Base-by-base conservation (phyloP, 176 grass and related monocot genomes). In the Triticum timopheevii region DNA sequence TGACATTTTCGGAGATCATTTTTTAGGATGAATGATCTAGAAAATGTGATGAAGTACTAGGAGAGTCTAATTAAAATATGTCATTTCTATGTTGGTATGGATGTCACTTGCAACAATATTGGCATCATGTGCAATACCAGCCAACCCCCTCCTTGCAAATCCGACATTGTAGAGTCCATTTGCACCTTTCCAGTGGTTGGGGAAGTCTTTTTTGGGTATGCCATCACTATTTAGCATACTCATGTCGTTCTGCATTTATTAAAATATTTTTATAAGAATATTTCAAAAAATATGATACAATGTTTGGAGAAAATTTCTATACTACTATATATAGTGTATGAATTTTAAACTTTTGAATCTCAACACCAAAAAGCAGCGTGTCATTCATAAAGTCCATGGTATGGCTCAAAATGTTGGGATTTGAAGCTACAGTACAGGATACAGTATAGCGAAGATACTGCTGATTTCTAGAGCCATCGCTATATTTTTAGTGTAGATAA, bases 141-240 rank as follows among this genome's bases (percentile, higher is more conserved):
- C 25, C 30, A 97, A 6, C 17, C 92, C 94, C 36, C 56, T 92
- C 76, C 81, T 89, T 2, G 58, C 85, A 39, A 97, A 84, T 10
- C 90, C 94, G 19, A 87, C 83, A 54, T 62, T 89, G 44, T 94
- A 97, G 16, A 94, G 36, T 66, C 94, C 90, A 4, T 90, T 90
- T 40, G 16, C 30, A 52, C 95, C 92, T 83, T 94, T 94, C 95
- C 90, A 94, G 5, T 94, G 92, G 45, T 94, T 27, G 20, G 92
- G 88, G 70, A 86, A 87, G 24, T 59, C 33, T 13, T 84, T 87
- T 61, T 78, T 92, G 2, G 92, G 90, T 64, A 89, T 79, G 71
- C 95, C 88, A 33, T 89, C 64, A 7, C 89, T 62, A 4, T 91
- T 85, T 17, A 94, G 38, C 83, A 87, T 20, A 34, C 61, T 62